These are phyloP conservation scores for Protomyces inundatus DNA, from an alignment of 1,139 yeast species.

Conservation along the genomic window DNA sequence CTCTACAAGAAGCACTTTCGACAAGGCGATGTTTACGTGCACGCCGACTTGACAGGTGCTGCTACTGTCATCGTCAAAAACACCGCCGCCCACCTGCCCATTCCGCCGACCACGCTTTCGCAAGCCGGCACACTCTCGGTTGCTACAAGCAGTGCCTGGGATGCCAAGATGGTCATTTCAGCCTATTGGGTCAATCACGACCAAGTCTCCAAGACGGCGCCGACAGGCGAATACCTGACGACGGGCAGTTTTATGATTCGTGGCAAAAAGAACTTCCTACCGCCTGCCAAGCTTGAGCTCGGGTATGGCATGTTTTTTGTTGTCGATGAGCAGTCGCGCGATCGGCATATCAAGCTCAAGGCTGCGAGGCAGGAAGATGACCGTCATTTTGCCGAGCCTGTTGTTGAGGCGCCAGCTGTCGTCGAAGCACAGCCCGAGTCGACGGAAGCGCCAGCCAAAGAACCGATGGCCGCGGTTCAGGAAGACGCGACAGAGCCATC, in stretches of 20 bases:
- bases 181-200: constrained; percentile 44
- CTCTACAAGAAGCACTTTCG: constrained; percentile 71
- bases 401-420: constrained; percentile 14
- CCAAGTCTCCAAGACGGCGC: constrained; percentile 64
- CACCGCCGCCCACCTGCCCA: constrained; percentile 45
- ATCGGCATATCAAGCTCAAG: constrained; percentile 41
- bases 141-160: constrained; percentile 88
- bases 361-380: constrained; percentile 45
- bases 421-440: not conserved
- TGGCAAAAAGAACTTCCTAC: constrained; percentile 57
- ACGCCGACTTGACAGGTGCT: constrained; percentile 70
- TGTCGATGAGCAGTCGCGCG: constrained; percentile 52
- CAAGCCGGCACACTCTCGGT: constrained; percentile 87
- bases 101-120: constrained; percentile 79
- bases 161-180: constrained; percentile 34
- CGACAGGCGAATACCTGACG: constrained; percentile 56
- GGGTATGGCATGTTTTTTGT: constrained; percentile 81
- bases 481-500: not conserved
- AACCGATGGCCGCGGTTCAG: not conserved
- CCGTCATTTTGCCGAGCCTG: constrained; percentile 34
- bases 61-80: constrained; percentile 75
- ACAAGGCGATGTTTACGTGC: constrained; percentile 65
- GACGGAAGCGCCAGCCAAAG: not conserved
- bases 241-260: constrained; percentile 59
- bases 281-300: constrained; percentile 82